These are phyloP conservation scores for Discostella pseudostelligera DNA, from an alignment of 108 stramenopile genomes.

Conservation along the genomic window DNA sequence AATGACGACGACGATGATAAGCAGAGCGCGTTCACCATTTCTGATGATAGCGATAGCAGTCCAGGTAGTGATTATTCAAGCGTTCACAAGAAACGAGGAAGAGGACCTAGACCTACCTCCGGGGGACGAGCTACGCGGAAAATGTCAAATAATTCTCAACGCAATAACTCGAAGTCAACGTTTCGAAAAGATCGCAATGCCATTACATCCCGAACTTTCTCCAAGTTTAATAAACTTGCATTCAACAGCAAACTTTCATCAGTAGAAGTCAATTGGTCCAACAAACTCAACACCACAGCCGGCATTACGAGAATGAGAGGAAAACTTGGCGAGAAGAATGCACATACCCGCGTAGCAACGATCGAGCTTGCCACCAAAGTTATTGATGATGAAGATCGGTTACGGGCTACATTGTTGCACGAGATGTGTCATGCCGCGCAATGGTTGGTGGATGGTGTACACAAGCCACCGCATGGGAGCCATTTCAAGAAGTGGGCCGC, in stretches of 20 bases:
- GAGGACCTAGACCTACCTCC: background rate
- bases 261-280: slow-evolving; percentile 73
- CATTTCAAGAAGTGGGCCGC: slow-evolving; percentile 87
- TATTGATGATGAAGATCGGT: slow-evolving; percentile 64
- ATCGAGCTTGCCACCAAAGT: slow-evolving; percentile 92
- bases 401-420: slow-evolving; percentile 88
- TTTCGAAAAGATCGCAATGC: slow-evolving; percentile 60
- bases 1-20: slow-evolving; percentile 16
- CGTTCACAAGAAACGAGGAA: background rate
- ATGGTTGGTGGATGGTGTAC: slow-evolving; percentile 84
- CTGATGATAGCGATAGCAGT: slow-evolving; percentile 18
- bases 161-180: slow-evolving; percentile 1
- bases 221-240: slow-evolving; percentile 53
- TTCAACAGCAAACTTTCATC: slow-evolving; percentile 49
- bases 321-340: slow-evolving; percentile 9
- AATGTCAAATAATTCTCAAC: background rate
- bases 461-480: slow-evolving; percentile 84
- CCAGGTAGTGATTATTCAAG: slow-evolving; percentile 20
- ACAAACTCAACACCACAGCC: slow-evolving; percentile 80
- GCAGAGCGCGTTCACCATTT: slow-evolving; percentile 16
- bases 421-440: slow-evolving; percentile 95
- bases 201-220: slow-evolving; percentile 44
- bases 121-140: background rate
- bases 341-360: slow-evolving; percentile 41
- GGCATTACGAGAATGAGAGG: slow-evolving; percentile 76